These are phyloP conservation scores for Ophiorrhiza pumila DNA, from an alignment of 257 asterid species.

Conservation along the genomic window DNA sequence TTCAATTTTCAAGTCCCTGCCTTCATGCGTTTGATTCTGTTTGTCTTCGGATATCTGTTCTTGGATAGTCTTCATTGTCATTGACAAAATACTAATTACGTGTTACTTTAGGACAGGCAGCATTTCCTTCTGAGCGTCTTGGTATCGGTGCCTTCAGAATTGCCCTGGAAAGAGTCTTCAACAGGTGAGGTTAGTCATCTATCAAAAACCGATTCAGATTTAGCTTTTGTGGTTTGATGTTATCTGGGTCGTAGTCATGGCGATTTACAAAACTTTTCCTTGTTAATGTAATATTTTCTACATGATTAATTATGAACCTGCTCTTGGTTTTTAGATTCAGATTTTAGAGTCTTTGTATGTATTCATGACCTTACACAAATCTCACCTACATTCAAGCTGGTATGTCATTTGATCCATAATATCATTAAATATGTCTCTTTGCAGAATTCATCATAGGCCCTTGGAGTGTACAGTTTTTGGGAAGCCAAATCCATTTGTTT, in stretches of 20 bases:
- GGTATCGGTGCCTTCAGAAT: constrained; percentile 69
- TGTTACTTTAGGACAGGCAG: constrained; percentile 42
- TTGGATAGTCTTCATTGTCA: constrained; percentile 9
- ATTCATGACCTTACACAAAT: not conserved
- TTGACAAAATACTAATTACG: constrained; percentile 9
- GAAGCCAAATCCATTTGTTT: constrained; percentile 64
- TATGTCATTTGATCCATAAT: not conserved
- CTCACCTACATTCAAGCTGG: not conserved
- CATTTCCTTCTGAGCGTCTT: constrained; percentile 63
- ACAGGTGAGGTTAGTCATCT: constrained; percentile 34
- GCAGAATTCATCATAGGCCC: constrained; percentile 54
- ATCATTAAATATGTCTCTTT: not conserved
- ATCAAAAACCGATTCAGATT: too few relatives aligned
- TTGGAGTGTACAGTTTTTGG: constrained; percentile 54
- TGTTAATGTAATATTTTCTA: not conserved
- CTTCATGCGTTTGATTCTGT: not conserved
- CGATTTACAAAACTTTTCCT: not conserved
- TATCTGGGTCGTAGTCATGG: not conserved
- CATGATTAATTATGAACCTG: not conserved
- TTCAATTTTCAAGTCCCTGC: not conserved
- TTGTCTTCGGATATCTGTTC: not conserved
- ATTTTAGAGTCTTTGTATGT: not conserved
- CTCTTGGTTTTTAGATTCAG: not conserved
- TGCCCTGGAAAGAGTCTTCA: constrained; percentile 62
- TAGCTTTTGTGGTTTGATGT: not conserved